Conservation (phyloP, 495 filamentous ascomycete genomes). For the Lepidopterella palustris region DNA sequence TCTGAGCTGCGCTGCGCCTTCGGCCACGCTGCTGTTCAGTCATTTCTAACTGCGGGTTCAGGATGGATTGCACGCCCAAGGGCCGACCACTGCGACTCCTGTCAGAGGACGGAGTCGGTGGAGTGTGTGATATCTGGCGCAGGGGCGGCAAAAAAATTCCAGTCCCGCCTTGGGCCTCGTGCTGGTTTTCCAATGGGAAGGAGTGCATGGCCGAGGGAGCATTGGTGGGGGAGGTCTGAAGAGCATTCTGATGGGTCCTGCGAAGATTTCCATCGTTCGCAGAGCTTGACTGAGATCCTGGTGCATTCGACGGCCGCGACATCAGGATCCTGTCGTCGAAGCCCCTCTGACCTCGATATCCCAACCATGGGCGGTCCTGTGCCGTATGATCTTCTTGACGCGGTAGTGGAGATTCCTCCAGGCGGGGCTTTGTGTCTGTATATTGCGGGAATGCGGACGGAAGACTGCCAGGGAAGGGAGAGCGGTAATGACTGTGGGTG, state of each 20-base stretch:
- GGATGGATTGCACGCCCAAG: slow-evolving; percentile 21
- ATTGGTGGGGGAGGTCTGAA: slow-evolving; percentile 11
- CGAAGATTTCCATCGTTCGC: slow-evolving; percentile 7
- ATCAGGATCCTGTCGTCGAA: slow-evolving; percentile 25
- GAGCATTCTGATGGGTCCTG: slow-evolving; percentile 8
- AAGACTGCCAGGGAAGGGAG: too few relatives aligned
- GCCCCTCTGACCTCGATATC: slow-evolving; percentile 14
- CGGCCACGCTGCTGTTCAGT: slow-evolving; percentile 14
- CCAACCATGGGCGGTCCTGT: slow-evolving; percentile 24
- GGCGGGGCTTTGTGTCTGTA: slow-evolving; percentile 15
- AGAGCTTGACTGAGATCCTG: slow-evolving; percentile 13
- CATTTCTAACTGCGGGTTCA: slow-evolving; percentile 23
- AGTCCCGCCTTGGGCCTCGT: background rate
- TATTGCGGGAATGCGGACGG: too few relatives aligned
- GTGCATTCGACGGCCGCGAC: slow-evolving; percentile 19
- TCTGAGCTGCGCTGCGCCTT: slow-evolving; percentile 20
- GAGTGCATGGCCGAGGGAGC: slow-evolving; percentile 8
- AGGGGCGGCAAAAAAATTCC: slow-evolving; percentile 16
- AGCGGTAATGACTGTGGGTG: slow-evolving; percentile 27
- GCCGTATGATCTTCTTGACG: slow-evolving; percentile 4
- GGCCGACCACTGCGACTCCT: slow-evolving; percentile 14
- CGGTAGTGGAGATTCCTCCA: slow-evolving; percentile 7
- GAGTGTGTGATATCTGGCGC: slow-evolving; percentile 14
- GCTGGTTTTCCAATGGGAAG: slow-evolving; percentile 1
- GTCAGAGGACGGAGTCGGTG: slow-evolving; percentile 22